Percentiles rank a stretch among this genome's conserved stretches.
phyloP scores from a whole-genome alignment of 805 yeast genomes.

The Cyberlindnera xylosilytica region DNA sequence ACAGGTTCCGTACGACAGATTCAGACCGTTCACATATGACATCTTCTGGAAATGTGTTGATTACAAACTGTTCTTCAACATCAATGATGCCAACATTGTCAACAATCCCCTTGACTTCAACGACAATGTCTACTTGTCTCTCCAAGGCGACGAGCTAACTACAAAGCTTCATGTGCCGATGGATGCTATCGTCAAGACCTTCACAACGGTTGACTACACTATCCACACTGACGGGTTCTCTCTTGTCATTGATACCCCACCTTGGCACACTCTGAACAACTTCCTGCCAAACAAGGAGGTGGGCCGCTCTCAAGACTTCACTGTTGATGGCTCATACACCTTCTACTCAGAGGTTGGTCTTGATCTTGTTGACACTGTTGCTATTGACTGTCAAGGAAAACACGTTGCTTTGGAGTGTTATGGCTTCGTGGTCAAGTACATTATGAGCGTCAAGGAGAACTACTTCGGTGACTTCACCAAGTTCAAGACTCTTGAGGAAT shows the following conservation, averaged over 20 bases:
- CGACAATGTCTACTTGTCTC: constrained; percentile 73
- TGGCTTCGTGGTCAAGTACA: constrained; percentile 75
- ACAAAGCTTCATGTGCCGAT: constrained; percentile 56
- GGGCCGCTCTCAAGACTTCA: constrained; percentile 66
- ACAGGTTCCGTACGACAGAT: constrained; percentile 68
- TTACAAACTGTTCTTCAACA: constrained; percentile 66
- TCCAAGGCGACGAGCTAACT: constrained; percentile 59
- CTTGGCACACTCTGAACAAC: constrained; percentile 84
- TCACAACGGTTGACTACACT: constrained; percentile 48
- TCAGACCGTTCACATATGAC: constrained; percentile 66
- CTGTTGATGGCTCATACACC: constrained; percentile 62
- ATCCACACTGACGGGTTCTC: constrained; percentile 57
- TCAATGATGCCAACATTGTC: constrained; percentile 84
- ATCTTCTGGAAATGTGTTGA: constrained; percentile 58
- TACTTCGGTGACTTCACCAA: constrained; percentile 86
- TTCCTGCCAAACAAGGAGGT: constrained; percentile 61
- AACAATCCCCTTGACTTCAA: constrained; percentile 83
- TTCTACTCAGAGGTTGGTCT: constrained; percentile 56
- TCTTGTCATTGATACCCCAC: constrained; percentile 71
- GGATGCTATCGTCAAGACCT: constrained; percentile 47
- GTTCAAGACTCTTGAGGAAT: constrained; percentile 86
- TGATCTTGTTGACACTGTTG: constrained; percentile 65
- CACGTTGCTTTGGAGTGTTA: constrained; percentile 67
- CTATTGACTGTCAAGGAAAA: constrained; percentile 62
- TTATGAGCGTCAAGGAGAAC: constrained; percentile 76